These are phyloP conservation scores for Arthrobotrys entomopaga DNA, from an alignment of 2,329 filamentous ascomycete genomes.

Conservation along the genomic window DNA sequence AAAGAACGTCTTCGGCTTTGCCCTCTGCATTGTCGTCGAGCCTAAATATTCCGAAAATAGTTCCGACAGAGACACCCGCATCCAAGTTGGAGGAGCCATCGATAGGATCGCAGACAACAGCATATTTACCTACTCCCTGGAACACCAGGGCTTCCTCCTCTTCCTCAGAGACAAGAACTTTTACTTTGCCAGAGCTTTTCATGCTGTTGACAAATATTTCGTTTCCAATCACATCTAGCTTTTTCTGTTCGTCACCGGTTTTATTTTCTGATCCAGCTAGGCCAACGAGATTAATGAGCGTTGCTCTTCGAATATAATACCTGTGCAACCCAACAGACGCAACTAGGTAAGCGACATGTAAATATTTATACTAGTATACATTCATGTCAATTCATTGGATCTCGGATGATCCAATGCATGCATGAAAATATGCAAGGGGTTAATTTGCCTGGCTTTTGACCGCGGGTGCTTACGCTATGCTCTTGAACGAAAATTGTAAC, in stretches of 20 bases:
- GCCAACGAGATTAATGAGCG: slow-evolving; percentile 72
- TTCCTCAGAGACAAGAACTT: slow-evolving; percentile 95
- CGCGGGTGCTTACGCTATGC: slow-evolving; percentile 72
- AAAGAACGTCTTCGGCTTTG: slow-evolving; percentile 84
- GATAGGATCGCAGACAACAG: slow-evolving; percentile 96
- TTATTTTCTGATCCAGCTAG: slow-evolving; percentile 93
- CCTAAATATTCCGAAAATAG: slow-evolving; percentile 95
- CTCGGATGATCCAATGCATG: no score
- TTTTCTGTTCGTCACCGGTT: slow-evolving; percentile 98
- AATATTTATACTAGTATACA: no score
- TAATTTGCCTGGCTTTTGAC: background rate
- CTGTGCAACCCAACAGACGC: slow-evolving; percentile 6
- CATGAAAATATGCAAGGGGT: no score
- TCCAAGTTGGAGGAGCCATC: slow-evolving; percentile 98
- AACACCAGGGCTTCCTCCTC: slow-evolving; percentile 94
- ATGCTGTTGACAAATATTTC: slow-evolving; percentile 97
- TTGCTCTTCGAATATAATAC: slow-evolving; percentile 60
- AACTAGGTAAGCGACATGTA: background rate
- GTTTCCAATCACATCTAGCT: slow-evolving; percentile 98
- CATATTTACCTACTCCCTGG: slow-evolving; percentile 80
- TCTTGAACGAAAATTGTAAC: slow-evolving; percentile 99
- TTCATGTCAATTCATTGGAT: no score
- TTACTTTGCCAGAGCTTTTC: slow-evolving; percentile 89
- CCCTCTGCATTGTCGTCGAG: slow-evolving; percentile 79
- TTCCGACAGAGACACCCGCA: slow-evolving; percentile 95